Conservation (phyloP, 345 rosid species). For the Cardiospermum halicacabum region DNA sequence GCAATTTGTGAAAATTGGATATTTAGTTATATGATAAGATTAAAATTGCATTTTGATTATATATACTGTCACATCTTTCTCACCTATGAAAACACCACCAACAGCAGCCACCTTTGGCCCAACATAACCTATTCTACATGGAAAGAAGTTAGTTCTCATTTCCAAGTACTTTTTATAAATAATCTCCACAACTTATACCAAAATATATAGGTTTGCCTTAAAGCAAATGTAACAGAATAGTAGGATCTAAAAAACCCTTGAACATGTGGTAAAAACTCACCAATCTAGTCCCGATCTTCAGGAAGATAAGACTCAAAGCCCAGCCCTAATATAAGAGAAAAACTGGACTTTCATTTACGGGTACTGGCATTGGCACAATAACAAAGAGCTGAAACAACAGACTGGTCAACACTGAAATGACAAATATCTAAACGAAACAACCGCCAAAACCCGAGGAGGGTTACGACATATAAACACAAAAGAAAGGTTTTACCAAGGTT, state of each 20-base stretch:
- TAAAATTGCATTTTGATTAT: too few relatives aligned
- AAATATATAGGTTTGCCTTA: background rate
- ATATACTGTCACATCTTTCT: too few relatives aligned
- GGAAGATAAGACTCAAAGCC: slow-evolving; percentile 95
- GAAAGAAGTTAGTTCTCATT: background rate
- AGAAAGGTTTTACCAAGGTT: background rate
- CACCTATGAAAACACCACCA: too few relatives aligned
- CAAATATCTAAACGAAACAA: slow-evolving; percentile 52
- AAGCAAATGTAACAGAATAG: background rate
- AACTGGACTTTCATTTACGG: slow-evolving; percentile 98
- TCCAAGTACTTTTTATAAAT: background rate
- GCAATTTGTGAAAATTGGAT: too few relatives aligned
- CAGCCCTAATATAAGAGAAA: slow-evolving; percentile 97
- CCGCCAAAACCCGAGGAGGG: background rate
- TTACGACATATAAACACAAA: background rate
- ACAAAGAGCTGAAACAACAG: slow-evolving; percentile 95
- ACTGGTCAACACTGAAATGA: slow-evolving; percentile 90
- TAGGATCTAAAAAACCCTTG: background rate
- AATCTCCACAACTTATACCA: background rate
- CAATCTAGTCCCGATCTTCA: slow-evolving; percentile 98
- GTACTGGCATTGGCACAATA: slow-evolving; percentile 98
- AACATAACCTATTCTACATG: slow-evolving; percentile 69
- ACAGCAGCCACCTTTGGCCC: slow-evolving; percentile 97
- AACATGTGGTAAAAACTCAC: slow-evolving; percentile 31
- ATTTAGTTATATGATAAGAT: too few relatives aligned